A percentile compares a stretch with the other conserved stretches of the same genome.
These are phyloP conservation scores for Protomyces inouyei DNA, from an alignment of 1,139 yeast species.

Conservation along the genomic window DNA sequence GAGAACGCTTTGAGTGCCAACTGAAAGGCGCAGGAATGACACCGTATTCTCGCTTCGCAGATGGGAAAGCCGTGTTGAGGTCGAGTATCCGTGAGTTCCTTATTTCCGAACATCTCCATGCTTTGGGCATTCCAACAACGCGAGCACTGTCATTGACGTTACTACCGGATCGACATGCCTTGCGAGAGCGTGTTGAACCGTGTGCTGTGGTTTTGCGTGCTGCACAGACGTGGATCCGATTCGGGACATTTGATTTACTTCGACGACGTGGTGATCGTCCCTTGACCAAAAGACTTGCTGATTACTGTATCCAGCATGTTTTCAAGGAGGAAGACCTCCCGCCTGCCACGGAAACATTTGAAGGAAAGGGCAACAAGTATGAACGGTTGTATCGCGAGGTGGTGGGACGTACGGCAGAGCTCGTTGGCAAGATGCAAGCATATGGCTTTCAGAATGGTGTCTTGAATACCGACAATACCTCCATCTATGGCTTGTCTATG, in stretches of 20 bases:
- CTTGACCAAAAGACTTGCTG: conserved; percentile 59
- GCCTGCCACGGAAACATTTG: conserved; percentile 30
- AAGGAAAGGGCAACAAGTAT: conserved; percentile 55
- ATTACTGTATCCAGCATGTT: conserved; percentile 66
- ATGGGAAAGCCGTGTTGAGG: conserved; percentile 87
- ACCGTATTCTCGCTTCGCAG: conserved; percentile 91
- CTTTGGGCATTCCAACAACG: conserved; percentile 81
- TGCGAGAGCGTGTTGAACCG: conserved; percentile 59
- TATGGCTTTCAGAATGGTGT: conserved; percentile 95
- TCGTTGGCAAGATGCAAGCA: conserved; percentile 82
- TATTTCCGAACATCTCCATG: conserved; percentile 73
- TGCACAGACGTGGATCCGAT: conserved; percentile 79
- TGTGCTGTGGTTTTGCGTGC: conserved; percentile 83
- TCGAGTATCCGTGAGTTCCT: conserved; percentile 85
- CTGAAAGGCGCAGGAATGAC: conserved; percentile 84
- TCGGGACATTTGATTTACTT: conserved; percentile 86
- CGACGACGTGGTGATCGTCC: conserved; percentile 66
- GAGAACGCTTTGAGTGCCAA: conserved; percentile 59
- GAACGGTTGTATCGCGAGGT: conserved; percentile 68
- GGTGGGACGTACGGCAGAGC: conserved; percentile 61
- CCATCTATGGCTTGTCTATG: conserved; percentile 75
- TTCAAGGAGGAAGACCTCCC: conserved; percentile 40
- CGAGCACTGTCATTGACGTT: conserved; percentile 70
- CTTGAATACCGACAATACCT: conserved; percentile 87
- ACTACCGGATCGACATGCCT: conserved; percentile 72